Evolutionary conservation across 1,139 yeast species (phyloP).

Genomic region (Suhomyces maxii): DNA sequence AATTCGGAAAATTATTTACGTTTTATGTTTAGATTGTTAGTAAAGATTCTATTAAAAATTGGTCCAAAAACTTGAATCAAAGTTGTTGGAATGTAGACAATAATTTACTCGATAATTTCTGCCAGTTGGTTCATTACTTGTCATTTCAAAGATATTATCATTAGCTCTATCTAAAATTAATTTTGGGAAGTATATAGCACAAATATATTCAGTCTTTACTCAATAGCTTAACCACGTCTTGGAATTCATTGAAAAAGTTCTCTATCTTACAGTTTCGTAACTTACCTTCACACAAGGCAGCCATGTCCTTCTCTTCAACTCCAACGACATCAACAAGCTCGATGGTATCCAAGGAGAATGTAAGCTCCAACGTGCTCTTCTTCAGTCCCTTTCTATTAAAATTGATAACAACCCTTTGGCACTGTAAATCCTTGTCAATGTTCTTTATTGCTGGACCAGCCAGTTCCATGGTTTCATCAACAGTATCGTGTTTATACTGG

Average conservation of each 20-base stretch:
- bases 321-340: constrained; percentile 14
- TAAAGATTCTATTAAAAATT: neutral
- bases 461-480: constrained; percentile 20
- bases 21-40: constrained; percentile 11
- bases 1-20: constrained; percentile 2
- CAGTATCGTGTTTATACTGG: constrained; percentile 35
- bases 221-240: constrained; percentile 15
- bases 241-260: constrained; percentile 20
- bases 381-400: constrained; percentile 1
- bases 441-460: constrained; percentile 11
- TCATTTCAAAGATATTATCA: too few relatives aligned
- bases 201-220: neutral
- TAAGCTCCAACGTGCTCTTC: constrained; percentile 16
- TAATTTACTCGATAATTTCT: too few relatives aligned
- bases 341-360: constrained; percentile 20
- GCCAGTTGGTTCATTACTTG: too few relatives aligned
- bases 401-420: constrained; percentile 22
- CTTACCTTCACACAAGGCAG: constrained; percentile 15
- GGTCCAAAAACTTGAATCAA: neutral
- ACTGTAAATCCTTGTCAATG: constrained; percentile 27
- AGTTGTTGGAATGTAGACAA: neutral
- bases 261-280: constrained; percentile 18
- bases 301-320: constrained; percentile 1
- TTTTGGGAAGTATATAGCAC: too few relatives aligned
- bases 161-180: too few relatives aligned